Conservation (phyloP, 78 protist genomes). For the Paulinella micropora region DNA sequence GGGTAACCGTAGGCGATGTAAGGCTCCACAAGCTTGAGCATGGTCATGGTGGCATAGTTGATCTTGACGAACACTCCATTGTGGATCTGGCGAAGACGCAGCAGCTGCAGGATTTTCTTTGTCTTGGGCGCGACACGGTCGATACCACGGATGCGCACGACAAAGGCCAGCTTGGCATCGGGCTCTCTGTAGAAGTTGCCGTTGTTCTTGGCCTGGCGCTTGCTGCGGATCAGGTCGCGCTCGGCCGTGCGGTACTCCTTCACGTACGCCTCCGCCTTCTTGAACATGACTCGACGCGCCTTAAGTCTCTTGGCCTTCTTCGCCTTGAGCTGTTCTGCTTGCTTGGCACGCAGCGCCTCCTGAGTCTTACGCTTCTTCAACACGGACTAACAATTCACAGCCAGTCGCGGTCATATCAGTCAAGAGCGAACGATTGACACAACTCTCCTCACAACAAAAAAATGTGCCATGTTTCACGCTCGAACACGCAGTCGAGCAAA, state of each 20-base stretch:
- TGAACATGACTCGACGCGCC: too few species aligned
- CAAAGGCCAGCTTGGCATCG: slow-evolving; percentile 95
- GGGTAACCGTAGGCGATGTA: slow-evolving; percentile 96
- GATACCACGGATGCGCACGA: slow-evolving; percentile 96
- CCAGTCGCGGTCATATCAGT: too few species aligned
- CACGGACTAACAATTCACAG: too few species aligned
- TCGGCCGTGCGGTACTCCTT: slow-evolving; percentile 67
- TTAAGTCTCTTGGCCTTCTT: too few species aligned
- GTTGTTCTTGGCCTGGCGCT: slow-evolving; percentile 69
- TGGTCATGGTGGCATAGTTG: slow-evolving; percentile 93
- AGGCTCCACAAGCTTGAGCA: slow-evolving; percentile 88
- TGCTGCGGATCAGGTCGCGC: slow-evolving; percentile 30
- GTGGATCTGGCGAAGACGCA: slow-evolving; percentile 96
- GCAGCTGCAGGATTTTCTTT: slow-evolving; percentile 83
- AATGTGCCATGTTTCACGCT: too few species aligned
- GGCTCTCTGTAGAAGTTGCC: slow-evolving; percentile 82
- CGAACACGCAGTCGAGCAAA: too few species aligned
- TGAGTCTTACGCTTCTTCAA: too few species aligned
- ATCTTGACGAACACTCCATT: slow-evolving; percentile 90
- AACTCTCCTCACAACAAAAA: too few species aligned
- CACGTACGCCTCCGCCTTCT: slow-evolving; percentile 69
- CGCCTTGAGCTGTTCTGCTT: too few species aligned
- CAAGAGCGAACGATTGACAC: too few species aligned
- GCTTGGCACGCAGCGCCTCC: too few species aligned
- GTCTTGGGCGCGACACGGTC: slow-evolving; percentile 82